Conservation (phyloP, 2,329 filamentous ascomycete species). For the Clarireedia monteithiana region DNA sequence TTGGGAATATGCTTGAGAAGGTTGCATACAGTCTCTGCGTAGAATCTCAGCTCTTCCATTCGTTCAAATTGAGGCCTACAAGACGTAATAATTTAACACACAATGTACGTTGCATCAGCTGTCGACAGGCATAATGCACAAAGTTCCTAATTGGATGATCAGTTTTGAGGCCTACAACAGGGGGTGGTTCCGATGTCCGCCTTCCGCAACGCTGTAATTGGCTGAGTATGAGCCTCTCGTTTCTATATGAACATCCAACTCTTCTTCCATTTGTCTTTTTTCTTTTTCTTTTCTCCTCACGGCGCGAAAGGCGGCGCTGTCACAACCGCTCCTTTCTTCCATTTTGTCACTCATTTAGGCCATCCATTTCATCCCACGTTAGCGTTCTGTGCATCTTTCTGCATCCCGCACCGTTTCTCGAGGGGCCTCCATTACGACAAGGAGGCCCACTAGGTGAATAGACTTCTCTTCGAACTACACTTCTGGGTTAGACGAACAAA, state of each 20-base stretch:
- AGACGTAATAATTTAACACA: too few species aligned
- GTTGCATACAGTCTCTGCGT: too few species aligned
- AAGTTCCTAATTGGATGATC: neutral
- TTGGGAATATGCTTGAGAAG: too few species aligned
- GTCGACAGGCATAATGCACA: too few species aligned
- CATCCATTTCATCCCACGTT: neutral
- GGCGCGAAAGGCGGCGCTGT: neutral
- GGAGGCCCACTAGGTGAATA: constrained; percentile 5
- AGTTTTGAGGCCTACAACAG: neutral
- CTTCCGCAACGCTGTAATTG: neutral
- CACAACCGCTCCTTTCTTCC: neutral
- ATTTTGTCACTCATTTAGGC: neutral
- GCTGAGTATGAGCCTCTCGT: neutral
- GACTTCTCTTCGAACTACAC: neutral
- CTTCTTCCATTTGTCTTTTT: neutral
- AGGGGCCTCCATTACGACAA: constrained; percentile 2
- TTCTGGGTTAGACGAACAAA: neutral
- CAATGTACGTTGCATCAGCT: neutral
- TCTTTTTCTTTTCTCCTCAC: neutral
- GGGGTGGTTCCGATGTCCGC: neutral
- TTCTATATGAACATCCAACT: neutral
- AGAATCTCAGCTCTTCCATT: too few species aligned
- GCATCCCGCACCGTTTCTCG: neutral
- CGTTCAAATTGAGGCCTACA: too few species aligned
- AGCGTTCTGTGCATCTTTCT: neutral